Percentiles rank a stretch among this genome's conserved stretches.
Evolutionary conservation across 148 eudicot genomes (phyloP).

Genomic region (Nepenthes mirabilis): DNA sequence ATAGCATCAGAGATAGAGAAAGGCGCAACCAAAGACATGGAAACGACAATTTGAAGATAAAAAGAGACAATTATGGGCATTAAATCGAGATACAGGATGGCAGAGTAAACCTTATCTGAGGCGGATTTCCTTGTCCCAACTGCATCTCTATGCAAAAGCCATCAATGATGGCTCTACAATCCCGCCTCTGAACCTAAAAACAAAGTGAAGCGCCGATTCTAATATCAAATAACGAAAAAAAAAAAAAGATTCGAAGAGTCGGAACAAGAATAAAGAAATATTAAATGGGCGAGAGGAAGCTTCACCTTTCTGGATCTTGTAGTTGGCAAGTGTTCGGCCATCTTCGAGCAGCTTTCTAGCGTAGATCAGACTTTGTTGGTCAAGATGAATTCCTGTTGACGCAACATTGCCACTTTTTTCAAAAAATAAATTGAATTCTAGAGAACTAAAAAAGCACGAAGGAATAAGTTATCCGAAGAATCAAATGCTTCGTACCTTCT

Average conservation of each 20-base stretch:
- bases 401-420: too few species aligned
- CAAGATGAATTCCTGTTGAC: slow-evolving; percentile 2
- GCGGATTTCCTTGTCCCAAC: slow-evolving; percentile 55
- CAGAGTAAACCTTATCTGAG: slow-evolving; percentile 29
- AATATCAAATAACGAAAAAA: neutral
- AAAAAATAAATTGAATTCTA: too few species aligned
- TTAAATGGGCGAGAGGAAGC: neutral
- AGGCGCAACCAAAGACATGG: neutral
- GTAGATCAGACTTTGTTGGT: slow-evolving; percentile 7
- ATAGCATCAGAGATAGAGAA: neutral
- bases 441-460: too few species aligned
- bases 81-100: too few species aligned
- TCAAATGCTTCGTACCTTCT: neutral
- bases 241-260: neutral
- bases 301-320: slow-evolving; percentile 6
- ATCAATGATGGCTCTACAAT: slow-evolving; percentile 42
- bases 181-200: slow-evolving; percentile 54
- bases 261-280: neutral
- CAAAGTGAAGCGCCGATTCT: slow-evolving; percentile 53
- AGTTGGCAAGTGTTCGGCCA: slow-evolving; percentile 8
- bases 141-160: slow-evolving; percentile 51
- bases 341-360: slow-evolving; percentile 11
- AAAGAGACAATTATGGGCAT: too few species aligned
- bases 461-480: too few species aligned
- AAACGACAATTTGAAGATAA: too few species aligned